Evolutionary conservation across 257 asterid species (phyloP), one percentile per base, ranked within the genome.

Genomic region (Linderniella brevidens): DNA sequence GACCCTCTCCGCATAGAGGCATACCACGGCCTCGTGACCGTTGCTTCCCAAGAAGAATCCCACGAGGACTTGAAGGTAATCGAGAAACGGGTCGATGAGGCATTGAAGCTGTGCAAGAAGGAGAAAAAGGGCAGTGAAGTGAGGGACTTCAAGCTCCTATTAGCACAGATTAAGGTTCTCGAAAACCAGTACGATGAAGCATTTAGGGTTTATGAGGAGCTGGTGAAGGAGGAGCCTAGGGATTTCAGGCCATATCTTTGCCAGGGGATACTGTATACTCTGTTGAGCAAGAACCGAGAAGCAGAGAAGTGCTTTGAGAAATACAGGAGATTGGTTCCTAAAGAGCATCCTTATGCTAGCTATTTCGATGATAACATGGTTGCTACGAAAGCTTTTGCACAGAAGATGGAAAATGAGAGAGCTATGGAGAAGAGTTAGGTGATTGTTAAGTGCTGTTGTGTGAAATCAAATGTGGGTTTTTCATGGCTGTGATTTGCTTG

Each of bases 371-470:
- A 17, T 1, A 18, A 44, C 18, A 18, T 44, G 13, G 17, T 44
- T 44, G 17, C 13, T 8, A 1, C 19, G 1, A 44, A 17, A 8
- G 14, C 10, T 44, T 18, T 44, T 44, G 11, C 19, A 1, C 48
- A 1, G 17, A 44, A 44, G 19, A 44, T 17, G 48, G 19, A n/a
- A 18, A n/a, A n/a, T 18, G 48, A 44, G 48, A 44, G 17, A 8
- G 48, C 19, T 9, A 48, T 48, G 60, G 40, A 76, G 0, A 82
- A 59, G 60, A 74, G 62, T 47, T 80, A 58, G 61, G 32, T 6
- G 6, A 25, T 25, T 25, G 6, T 6, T 6, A 25, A 25, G 4
- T 25, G 32, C 3, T 25, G 32, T 25, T 2, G 32, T n/a, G n/a
- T n/a, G n/a, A n/a, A n/a, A n/a, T n/a, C n/a, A 25, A 25, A 25